Base-by-base conservation (phyloP, 495 filamentous ascomycete species). In the Xylaria cubensis region DNA sequence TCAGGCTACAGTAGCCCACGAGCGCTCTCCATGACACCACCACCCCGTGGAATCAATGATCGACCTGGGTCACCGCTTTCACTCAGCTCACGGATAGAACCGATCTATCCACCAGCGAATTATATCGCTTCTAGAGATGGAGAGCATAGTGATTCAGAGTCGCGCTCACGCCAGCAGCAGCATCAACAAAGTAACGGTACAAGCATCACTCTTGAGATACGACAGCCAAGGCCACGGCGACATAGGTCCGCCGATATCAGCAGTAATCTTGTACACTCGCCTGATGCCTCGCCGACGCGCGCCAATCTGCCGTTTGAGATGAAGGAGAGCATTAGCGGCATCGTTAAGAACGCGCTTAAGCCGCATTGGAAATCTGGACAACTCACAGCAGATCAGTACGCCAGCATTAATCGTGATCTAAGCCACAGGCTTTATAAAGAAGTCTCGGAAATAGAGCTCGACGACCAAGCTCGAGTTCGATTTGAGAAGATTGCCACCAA, bases 371-470 rank as follows among this genome's bases (percentile, higher is more conserved):
- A 92, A 72, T 88, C 89, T 15, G 89, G 89, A 68, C 83, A 89
- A 56, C 83, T 97, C 12, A 90, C 90, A 42, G 90, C 93, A 74
- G 91, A 97, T 51, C 91, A 97, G 79, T 98, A 93, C 82, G 94
- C 91, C 6, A 88, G 90, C 58, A 94, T 97, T 82, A 97, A 97
- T 78, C 89, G 93, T 58, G 90, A 89, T 46, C 89, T 97, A 34
- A 96, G 92, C 17, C 88, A 92, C 21, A 91, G 88, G 81, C 82
- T 98, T n/a, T 98, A 98, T 78, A 92, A 97, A 50, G 88, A 89
- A 48, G 89, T 95, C 17, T 88, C 87, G 7, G 89, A 91, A 58
- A 84, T 85, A 0, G 84, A 87, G n/a, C 71, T 78, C 3, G 74
- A 83, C 39, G 86, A 89, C 42, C 86, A 88, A 15, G 85, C 87